Evolutionary conservation across 2,329 filamentous ascomycete species (phyloP), one percentile per base, ranked within the genome.

Genomic region (Alternaria gansuensis): DNA sequence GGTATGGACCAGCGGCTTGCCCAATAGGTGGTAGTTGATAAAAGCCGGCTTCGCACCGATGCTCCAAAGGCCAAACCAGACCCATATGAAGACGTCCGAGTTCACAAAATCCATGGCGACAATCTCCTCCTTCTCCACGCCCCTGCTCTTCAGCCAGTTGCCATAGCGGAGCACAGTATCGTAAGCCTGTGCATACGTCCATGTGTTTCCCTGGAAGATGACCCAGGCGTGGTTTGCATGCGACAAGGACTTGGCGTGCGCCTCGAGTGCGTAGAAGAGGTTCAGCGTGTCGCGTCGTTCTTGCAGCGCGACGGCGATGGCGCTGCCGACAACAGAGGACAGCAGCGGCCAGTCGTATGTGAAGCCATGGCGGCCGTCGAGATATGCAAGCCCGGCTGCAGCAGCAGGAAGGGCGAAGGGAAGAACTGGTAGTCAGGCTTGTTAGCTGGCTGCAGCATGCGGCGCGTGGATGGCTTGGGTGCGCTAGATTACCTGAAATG

Each of bases 321-420:
- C 67, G 17, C 83, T 77, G 29, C 81, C 82, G 11, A 86, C 36
- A 37, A 86, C 76, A 51, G 83, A 82, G 33, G 79, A 81, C n/a
- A 94, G 69, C 14, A 93, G 75, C 7, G 78, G 73, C 41, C 81
- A 75, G 73, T 93, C 90, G 67, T 89, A 85, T 37, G 78, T 73
- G 46, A 93, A 66, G 67, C 88, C 85, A 68, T 85, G 86, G 76
- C 89, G 91, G 46, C 85, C 90, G 71, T 93, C 85, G 39, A 90
- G 78, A 64, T 91, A 91, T 14, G 83, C 82, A 44, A 85, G 82
- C 7, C 79, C 75, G 24, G 79, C 79, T 6, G 71, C 69, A 3
- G 75, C 73, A n/a, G 71, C 74, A 7, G 75, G 72, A 24, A 77
- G 33, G 21, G 70, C 66, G 52, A 67, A 60, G 13, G 72, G 68